phyloP scores from a whole-genome alignment of 441 rosid species.

The Pelargonium citronellum region DNA sequence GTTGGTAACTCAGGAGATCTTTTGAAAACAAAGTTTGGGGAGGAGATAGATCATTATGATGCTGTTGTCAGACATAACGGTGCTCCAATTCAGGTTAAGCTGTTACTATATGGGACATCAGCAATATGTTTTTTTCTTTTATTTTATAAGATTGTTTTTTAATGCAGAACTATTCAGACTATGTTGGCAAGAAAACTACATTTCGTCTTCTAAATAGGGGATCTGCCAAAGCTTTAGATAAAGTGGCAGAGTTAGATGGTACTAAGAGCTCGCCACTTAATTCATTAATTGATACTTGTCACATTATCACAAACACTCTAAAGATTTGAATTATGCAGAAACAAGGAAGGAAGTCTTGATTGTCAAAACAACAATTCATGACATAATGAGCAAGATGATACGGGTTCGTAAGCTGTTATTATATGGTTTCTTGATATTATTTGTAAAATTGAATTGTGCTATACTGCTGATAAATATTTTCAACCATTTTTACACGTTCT shows the following conservation, averaged over 20 bases:
- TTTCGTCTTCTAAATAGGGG: conserved; percentile 93
- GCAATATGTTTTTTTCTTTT: background rate
- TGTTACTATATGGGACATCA: conserved; percentile 11
- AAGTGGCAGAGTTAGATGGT: conserved; percentile 96
- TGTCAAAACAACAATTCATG: conserved; percentile 88
- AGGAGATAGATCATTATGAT: conserved; percentile 83
- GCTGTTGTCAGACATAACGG: conserved; percentile 85
- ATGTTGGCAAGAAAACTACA: conserved; percentile 46
- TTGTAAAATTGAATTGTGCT: background rate
- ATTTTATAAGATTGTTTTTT: too few relatives aligned
- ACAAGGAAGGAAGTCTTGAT: conserved; percentile 64
- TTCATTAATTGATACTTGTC: conserved; percentile 6
- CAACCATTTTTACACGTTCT: background rate
- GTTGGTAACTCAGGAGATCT: conserved; percentile 94
- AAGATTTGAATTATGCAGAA: conserved; percentile 44
- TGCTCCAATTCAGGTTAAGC: conserved; percentile 70
- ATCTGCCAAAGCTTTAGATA: conserved; percentile 96
- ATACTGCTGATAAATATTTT: conserved; percentile 4
- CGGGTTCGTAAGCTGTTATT: conserved; percentile 42
- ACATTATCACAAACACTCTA: conserved; percentile 21
- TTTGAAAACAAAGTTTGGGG: conserved; percentile 71
- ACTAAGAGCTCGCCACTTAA: conserved; percentile 19
- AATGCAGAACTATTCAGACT: background rate
- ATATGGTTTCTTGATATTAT: conserved; percentile 1
- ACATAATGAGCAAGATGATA: conserved; percentile 91